Evolutionary conservation across 1,284 basidiomycete species (phyloP).

Genomic region (Spongispora temasekensis): DNA sequence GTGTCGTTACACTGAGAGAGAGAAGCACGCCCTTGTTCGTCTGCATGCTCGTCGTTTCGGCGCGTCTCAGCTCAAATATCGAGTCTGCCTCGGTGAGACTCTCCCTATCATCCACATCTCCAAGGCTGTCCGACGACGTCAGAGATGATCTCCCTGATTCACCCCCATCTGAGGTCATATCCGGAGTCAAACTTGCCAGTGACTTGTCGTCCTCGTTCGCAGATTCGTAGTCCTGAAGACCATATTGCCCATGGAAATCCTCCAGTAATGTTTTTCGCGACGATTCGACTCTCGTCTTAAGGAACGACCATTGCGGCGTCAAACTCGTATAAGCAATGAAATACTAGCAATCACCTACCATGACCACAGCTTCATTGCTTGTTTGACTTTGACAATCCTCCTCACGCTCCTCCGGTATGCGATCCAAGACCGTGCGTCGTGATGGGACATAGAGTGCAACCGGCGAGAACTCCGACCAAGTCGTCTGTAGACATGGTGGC

Average conservation of each 20-base stretch:
- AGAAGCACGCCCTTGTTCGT: constrained; percentile 47
- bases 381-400: constrained; percentile 26
- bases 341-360: constrained; percentile 12
- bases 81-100: constrained; percentile 33
- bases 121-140: constrained; percentile 28
- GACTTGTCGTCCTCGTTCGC: constrained; percentile 26
- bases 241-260: neutral
- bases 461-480: constrained; percentile 34
- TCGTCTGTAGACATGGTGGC: constrained; percentile 21
- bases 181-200: constrained; percentile 25
- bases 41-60: constrained; percentile 49
- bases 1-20: constrained; percentile 23
- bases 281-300: neutral
- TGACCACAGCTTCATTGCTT: constrained; percentile 8
- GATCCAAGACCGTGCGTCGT: constrained; percentile 21
- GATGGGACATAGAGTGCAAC: constrained; percentile 19
- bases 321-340: constrained; percentile 14
- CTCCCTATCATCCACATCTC: constrained; percentile 17
- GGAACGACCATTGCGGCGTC: neutral
- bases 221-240: neutral
- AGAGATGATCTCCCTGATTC: constrained; percentile 28
- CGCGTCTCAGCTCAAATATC: constrained; percentile 45
- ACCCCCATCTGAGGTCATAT: constrained; percentile 27
- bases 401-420: constrained; percentile 36
- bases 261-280: neutral